These are phyloP conservation scores for Fonsecaea monophora DNA, from an alignment of 2,329 filamentous ascomycete genomes.

Conservation along the genomic window DNA sequence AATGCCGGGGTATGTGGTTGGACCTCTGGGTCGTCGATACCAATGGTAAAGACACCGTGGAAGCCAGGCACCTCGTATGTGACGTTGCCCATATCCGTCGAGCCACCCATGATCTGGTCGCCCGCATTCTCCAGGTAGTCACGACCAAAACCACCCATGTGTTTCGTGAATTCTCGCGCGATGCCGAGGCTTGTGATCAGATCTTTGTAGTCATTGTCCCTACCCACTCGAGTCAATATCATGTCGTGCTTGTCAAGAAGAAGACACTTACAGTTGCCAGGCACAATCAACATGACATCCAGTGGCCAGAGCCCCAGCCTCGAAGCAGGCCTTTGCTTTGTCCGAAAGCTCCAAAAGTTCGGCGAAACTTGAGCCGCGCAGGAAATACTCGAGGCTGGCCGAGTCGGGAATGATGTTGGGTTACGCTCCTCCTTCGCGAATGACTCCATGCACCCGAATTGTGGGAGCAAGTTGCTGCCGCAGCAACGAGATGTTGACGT, in stretches of 20 bases:
- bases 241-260: background rate
- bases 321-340: conserved; percentile 46
- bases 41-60: conserved; percentile 58
- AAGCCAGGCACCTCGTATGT: conserved; percentile 57
- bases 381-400: conserved; percentile 54
- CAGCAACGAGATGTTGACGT: conserved; percentile 57
- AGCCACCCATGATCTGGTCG: conserved; percentile 50
- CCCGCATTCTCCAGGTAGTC: conserved; percentile 47
- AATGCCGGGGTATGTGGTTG: conserved; percentile 53
- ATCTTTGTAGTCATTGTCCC: conserved; percentile 50
- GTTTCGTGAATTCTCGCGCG: conserved; percentile 52
- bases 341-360: conserved; percentile 47
- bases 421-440: conserved; percentile 60
- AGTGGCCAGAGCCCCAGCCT: conserved; percentile 47
- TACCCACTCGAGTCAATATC: conserved; percentile 17
- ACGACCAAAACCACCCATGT: conserved; percentile 53
- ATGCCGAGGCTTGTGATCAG: conserved; percentile 55
- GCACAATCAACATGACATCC: conserved; percentile 45
- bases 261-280: conserved; percentile 35
- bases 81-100: conserved; percentile 62
- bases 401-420: conserved; percentile 65
- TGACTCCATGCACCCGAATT: conserved; percentile 61
- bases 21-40: conserved; percentile 45
- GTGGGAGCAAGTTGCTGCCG: conserved; percentile 64
- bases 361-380: conserved; percentile 53